These are phyloP conservation scores for Pythium biforme DNA, from an alignment of 352 stramenopile genomes.

Conservation along the genomic window DNA sequence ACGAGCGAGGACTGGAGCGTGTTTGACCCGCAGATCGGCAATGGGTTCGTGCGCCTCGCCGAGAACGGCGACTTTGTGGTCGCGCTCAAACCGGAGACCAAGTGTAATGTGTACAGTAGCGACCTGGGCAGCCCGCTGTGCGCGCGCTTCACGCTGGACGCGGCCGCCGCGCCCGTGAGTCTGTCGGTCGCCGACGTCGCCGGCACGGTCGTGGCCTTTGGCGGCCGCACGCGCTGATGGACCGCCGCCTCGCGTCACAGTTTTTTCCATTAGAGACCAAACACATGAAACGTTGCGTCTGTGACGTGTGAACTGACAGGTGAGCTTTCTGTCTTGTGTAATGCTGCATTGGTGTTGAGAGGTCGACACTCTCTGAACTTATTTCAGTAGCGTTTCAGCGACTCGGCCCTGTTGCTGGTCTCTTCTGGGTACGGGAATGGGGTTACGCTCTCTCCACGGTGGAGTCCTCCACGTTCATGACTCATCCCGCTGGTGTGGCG, in stretches of 20 bases:
- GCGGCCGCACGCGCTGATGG: background rate
- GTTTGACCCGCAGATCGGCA: constrained; percentile 43
- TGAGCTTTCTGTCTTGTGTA: background rate
- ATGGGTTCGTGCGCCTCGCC: constrained; percentile 33
- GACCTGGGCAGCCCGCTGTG: constrained; percentile 16
- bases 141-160: constrained; percentile 15
- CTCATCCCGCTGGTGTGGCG: background rate
- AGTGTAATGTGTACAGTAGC: constrained; percentile 31
- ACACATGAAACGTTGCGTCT: background rate
- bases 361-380: background rate
- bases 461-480: too few relatives aligned
- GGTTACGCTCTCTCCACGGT: background rate
- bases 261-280: background rate
- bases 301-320: background rate
- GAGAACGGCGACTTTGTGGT: constrained; percentile 63
- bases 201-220: constrained; percentile 16
- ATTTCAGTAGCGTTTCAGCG: background rate
- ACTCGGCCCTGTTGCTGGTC: background rate
- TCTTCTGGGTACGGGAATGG: background rate
- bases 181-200: constrained; percentile 5
- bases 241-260: background rate
- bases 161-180: constrained; percentile 28
- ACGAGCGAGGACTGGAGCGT: constrained; percentile 49
- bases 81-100: constrained; percentile 53
- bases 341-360: too few relatives aligned